phyloP scores from a whole-genome alignment of 75 land plant species.

The Sequoia sempervirens region DNA sequence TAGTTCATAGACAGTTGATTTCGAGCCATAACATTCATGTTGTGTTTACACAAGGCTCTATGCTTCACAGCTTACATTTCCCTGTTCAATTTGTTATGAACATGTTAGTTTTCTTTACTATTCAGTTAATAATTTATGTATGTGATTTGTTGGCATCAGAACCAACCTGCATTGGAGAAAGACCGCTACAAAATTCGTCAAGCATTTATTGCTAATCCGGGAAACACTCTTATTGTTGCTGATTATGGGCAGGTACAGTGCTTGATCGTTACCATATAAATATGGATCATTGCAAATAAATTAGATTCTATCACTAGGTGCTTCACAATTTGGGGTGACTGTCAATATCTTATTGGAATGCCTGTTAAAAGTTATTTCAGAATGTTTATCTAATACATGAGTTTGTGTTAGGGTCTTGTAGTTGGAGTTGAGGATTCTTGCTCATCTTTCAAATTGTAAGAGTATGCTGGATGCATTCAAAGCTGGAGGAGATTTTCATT shows the following conservation, averaged over 20 bases:
- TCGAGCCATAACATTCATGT: neutral
- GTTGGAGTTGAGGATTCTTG: slow-evolving; percentile 92
- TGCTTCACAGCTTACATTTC: neutral
- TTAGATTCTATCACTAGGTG: neutral
- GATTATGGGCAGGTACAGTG: slow-evolving; percentile 90
- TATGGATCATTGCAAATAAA: neutral
- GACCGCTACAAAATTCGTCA: slow-evolving; percentile 93
- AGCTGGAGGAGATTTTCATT: slow-evolving; percentile 99
- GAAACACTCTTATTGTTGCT: slow-evolving; percentile 87
- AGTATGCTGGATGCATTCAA: slow-evolving; percentile 94
- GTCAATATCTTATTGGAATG: neutral
- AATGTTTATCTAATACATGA: slow-evolving; percentile 1
- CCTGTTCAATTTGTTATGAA: neutral
- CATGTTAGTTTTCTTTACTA: neutral
- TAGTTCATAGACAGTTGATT: neutral
- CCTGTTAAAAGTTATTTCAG: neutral
- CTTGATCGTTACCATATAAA: neutral
- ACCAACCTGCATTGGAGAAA: slow-evolving; percentile 96
- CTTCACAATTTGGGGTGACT: neutral
- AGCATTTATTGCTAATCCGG: slow-evolving; percentile 91
- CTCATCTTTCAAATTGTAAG: slow-evolving; percentile 84
- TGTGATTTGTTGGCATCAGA: slow-evolving; percentile 38
- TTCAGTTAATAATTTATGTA: neutral
- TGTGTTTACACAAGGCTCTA: neutral
- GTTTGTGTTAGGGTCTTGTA: slow-evolving; percentile 15